Evolutionary conservation across 352 stramenopile species (phyloP), one percentile per base, ranked within the genome.

Genomic region (Lagenidium sp.): DNA sequence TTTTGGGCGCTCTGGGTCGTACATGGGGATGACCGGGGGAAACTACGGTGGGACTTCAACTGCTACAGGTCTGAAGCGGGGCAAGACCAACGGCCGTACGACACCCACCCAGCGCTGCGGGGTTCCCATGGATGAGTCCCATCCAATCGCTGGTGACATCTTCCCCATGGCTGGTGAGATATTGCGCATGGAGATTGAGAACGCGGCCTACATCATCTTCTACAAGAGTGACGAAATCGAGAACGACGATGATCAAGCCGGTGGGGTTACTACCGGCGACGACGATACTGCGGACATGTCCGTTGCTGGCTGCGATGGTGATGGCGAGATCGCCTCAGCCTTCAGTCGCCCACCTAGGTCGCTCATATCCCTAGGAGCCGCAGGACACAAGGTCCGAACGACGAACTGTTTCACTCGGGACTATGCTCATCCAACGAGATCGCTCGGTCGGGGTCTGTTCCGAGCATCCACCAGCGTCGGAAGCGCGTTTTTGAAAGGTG

Each of bases 201-300:
- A 82, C 32, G 72, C 63, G 13, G 76, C 81, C 8, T 94, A 94
- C 53, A 94, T 94, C 37, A 89, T 94, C 30, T 94, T 91, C 35
- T 94, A 91, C 63, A 93, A 93, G 53, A 65, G 55, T 8, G 74
- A 85, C 11, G 72, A 82, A 7, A 59, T 55, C 15, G 68, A 70
- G 30, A 71, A 78, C 20, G 74, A 71, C 20, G 44, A 47, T 32
- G 28, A 15, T 32, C 8, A 8, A 32, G 8, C n/a, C 28, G 28
- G 28, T 32, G 28, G 28, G 8, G 8, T 32, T 15, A 15, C 28
- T 13, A 15, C 67, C 53, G 3, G 60, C 74, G 22, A 23, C 32
- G 18, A 50, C 30, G 60, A 80, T 41, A 60, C 61, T 11, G 47
- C n/a, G 1, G 66, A 75, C 21, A 28, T 36, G 20, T 29, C 26